Evolutionary conservation across 2,329 filamentous ascomycete genomes (phyloP).

Genomic region (Gnomoniopsis sp.): DNA sequence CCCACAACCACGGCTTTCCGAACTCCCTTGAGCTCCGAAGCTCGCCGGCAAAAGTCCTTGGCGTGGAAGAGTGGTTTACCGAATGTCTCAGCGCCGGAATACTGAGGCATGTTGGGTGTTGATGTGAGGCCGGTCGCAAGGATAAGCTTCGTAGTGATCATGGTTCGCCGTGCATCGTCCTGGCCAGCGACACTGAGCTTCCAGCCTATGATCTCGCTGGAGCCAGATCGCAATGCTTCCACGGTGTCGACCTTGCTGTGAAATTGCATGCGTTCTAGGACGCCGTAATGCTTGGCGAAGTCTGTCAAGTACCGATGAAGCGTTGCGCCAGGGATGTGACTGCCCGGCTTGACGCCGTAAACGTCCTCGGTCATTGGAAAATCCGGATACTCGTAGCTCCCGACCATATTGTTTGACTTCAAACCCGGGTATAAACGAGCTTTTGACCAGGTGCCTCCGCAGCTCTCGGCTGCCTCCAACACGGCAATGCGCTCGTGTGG

Average conservation of each 20-base stretch:
- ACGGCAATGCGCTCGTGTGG: constrained; percentile 44
- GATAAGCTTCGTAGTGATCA: constrained; percentile 38
- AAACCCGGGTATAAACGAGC: constrained; percentile 58
- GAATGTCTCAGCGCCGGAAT: constrained; percentile 35
- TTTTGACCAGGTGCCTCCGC: constrained; percentile 60
- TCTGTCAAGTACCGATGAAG: constrained; percentile 35
- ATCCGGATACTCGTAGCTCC: constrained; percentile 61
- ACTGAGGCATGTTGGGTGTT: constrained; percentile 36
- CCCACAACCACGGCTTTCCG: constrained; percentile 47
- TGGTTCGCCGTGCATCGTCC: neutral
- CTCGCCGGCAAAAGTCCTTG: constrained; percentile 36
- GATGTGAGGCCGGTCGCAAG: constrained; percentile 49
- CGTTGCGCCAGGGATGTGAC: constrained; percentile 34
- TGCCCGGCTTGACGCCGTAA: constrained; percentile 34
- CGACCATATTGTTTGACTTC: constrained; percentile 61
- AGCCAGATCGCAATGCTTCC: constrained; percentile 16
- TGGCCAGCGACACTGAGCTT: constrained; percentile 17
- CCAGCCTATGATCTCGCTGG: constrained; percentile 19
- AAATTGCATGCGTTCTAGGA: constrained; percentile 47
- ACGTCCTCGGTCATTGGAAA: constrained; percentile 53
- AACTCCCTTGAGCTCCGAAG: constrained; percentile 27
- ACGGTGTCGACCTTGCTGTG: constrained; percentile 47
- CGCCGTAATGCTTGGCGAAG: constrained; percentile 41
- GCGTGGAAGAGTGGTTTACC: constrained; percentile 39
- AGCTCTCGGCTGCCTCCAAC: constrained; percentile 45